A percentile compares a stretch with the other conserved stretches of the same genome.
Conservation (phyloP, 345 rosid genomes). For the Ricinus communis region DNA sequence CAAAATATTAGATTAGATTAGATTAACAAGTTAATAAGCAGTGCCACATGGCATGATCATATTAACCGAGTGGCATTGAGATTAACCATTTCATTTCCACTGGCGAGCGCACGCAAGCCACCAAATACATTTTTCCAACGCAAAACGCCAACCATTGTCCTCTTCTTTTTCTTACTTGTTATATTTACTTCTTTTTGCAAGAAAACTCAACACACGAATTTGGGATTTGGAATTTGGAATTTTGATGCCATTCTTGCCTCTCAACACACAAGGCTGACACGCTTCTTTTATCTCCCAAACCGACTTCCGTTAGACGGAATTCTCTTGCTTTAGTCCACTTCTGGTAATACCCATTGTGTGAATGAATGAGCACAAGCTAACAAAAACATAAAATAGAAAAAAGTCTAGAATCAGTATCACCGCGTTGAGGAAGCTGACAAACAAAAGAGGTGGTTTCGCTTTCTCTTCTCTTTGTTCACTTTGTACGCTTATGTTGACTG, state of each 20-base stretch:
- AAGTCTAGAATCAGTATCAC: background rate
- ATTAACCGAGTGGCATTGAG: background rate
- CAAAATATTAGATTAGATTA: too few relatives aligned
- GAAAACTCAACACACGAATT: too few relatives aligned
- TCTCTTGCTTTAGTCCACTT: background rate
- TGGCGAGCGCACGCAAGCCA: background rate
- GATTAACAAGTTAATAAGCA: background rate
- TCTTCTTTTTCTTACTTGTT: too few relatives aligned
- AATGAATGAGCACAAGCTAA: background rate
- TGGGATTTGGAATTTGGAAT: too few relatives aligned
- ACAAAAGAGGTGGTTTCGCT: slow-evolving; percentile 1
- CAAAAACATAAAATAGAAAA: too few relatives aligned
- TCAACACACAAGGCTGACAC: background rate
- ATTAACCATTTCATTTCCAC: background rate
- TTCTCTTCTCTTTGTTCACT: background rate
- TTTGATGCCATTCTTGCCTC: too few relatives aligned
- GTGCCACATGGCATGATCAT: background rate
- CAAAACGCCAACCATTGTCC: too few relatives aligned
- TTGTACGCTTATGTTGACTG: background rate
- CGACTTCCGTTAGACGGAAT: background rate
- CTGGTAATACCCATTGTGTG: background rate
- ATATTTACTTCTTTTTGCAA: too few relatives aligned
- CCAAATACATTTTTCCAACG: too few relatives aligned
- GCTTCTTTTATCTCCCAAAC: background rate
- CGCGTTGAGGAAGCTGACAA: slow-evolving; percentile 7